Conservation (phyloP, 129 eudicot genomes). For the Oenanthe sinensis region DNA sequence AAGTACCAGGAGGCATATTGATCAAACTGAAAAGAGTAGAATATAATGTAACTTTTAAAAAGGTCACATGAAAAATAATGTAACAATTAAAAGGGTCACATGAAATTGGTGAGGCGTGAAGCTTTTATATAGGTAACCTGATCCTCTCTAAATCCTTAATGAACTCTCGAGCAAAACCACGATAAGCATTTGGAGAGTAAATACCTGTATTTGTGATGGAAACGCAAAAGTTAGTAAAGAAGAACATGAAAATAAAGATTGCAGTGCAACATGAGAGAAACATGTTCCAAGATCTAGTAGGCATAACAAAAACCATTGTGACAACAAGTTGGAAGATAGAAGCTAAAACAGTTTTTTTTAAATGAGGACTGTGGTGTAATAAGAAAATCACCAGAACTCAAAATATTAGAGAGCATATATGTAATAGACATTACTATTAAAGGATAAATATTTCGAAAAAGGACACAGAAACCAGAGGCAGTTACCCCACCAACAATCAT, state of each 20-base stretch:
- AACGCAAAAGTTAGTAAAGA: background rate
- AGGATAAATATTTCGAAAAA: background rate
- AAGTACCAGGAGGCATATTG: background rate
- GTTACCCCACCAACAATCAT: background rate
- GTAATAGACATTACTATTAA: background rate
- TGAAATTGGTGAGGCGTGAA: background rate
- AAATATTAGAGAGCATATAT: background rate
- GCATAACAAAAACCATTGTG: background rate
- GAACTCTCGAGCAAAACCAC: conserved; percentile 99
- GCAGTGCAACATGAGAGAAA: background rate
- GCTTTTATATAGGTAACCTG: conserved; percentile 32
- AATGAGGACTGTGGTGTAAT: background rate
- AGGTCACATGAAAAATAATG: background rate
- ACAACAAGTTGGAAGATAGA: background rate
- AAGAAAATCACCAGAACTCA: background rate
- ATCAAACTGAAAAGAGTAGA: background rate
- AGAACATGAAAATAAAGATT: background rate
- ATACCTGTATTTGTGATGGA: conserved; percentile 48
- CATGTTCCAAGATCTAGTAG: background rate
- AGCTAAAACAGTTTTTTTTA: background rate
- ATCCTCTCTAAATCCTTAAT: conserved; percentile 92
- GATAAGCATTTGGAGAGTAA: conserved; percentile 97
- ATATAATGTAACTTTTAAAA: background rate
- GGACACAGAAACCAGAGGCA: background rate
- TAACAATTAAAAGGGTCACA: background rate